Evolutionary conservation across 1,139 yeast genomes (phyloP), one percentile per base, ranked within the genome.

Genomic region (Saccharomyces hybrid): DNA sequence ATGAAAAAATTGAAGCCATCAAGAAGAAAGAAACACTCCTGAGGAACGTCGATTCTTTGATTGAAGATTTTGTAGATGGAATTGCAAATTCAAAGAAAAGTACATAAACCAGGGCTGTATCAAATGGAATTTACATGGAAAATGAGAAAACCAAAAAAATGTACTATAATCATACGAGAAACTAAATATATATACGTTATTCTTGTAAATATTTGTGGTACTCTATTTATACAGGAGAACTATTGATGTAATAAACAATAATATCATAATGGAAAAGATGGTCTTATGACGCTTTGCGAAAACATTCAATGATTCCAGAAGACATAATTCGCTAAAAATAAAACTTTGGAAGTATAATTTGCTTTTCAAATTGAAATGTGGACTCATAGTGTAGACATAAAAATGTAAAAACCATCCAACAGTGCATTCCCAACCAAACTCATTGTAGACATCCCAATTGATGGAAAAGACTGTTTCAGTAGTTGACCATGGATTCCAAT

Each of bases 11-110:
- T 25, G 71, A 72, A 42, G 86, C 85, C 46, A 78, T 88, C 27
- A 66, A 76, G 60, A 81, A 83, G 63, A 88, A 90, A 64, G 91
- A 88, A 57, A 74, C 76, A 54, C 70, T 91, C 50, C 69, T 85
- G 57, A 74, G 75, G 23, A 79, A 82, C 73, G 85, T 93, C 53
- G 91, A 89, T 67, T 78, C 77, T 1, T 71, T 93, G 61, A 89
- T 90, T 34, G 56, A 54, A 14, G 59, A 60, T 16, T 69, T 68
- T 50, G 69, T 65, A 1, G 57, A 59, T 1, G 71, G 71, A 6
- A 64, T 68, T 49, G 66, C 70, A 9, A 61, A 59, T 4, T 59
- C 69, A 9, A 49, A 55, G 59, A 27, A 50, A 50, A 47, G 51
- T 50, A 20, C 51, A 38, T 38, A 8, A 38, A 38, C 42, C 23